Evolutionary conservation across 164 flowering plant genomes (phyloP).

Genomic region (Magnolia changhungtana): DNA sequence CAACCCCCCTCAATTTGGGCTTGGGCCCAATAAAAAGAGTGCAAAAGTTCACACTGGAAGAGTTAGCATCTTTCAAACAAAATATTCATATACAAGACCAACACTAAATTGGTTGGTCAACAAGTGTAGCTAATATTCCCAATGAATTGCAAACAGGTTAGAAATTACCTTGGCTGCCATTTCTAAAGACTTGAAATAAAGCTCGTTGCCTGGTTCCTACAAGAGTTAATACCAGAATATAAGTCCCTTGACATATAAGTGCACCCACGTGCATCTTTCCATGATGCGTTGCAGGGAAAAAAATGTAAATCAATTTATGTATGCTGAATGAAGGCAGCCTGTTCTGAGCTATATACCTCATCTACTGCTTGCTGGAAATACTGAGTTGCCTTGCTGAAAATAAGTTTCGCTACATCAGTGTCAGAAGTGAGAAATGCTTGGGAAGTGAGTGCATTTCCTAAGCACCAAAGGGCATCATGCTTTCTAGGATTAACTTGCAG

Average conservation of each 20-base stretch:
- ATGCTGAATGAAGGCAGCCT: background rate
- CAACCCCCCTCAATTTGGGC: no score
- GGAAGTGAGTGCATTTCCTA: slow-evolving; percentile 86
- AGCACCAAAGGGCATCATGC: slow-evolving; percentile 78
- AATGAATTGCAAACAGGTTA: background rate
- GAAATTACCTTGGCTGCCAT: slow-evolving; percentile 59
- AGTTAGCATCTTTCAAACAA: no score
- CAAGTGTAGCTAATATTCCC: background rate
- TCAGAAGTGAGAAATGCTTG: slow-evolving; percentile 71
- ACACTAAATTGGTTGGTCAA: no score
- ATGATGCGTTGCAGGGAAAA: background rate
- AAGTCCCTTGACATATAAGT: slow-evolving; percentile 1
- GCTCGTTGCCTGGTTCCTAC: slow-evolving; percentile 76
- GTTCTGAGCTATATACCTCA: slow-evolving; percentile 39
- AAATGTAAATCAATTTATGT: background rate
- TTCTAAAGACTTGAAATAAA: slow-evolving; percentile 69
- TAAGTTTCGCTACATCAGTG: slow-evolving; percentile 48
- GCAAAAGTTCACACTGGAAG: no score
- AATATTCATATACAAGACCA: no score
- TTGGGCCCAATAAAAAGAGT: no score
- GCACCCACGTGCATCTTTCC: background rate
- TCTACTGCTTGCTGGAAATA: slow-evolving; percentile 65
- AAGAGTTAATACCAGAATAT: slow-evolving; percentile 4
- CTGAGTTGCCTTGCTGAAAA: slow-evolving; percentile 55
- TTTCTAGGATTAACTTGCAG: slow-evolving; percentile 53